Evolutionary conservation across 129 eudicot genomes (phyloP).

Genomic region (Kitagawia praeruptora): DNA sequence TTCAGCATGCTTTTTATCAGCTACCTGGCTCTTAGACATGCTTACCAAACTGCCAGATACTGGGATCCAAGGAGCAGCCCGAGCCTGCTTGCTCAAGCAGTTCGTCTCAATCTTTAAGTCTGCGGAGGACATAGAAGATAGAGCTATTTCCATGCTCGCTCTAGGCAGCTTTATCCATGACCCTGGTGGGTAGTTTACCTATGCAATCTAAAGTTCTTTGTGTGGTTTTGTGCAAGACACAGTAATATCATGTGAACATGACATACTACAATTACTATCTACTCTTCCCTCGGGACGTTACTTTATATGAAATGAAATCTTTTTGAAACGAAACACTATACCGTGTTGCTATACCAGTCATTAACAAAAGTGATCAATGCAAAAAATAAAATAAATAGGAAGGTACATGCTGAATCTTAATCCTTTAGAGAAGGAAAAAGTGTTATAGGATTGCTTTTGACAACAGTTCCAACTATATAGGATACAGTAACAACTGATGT

Average conservation of each 20-base stretch:
- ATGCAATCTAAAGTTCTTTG: neutral
- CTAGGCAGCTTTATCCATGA: constrained; percentile 57
- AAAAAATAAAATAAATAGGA: neutral
- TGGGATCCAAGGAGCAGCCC: constrained; percentile 56
- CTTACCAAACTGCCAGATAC: constrained; percentile 57
- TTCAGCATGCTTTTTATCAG: constrained; percentile 49
- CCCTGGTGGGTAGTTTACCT: constrained; percentile 36
- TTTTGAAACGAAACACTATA: too few species aligned
- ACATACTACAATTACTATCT: neutral
- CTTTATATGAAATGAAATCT: too few species aligned
- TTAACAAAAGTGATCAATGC: neutral
- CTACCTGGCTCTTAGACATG: constrained; percentile 72
- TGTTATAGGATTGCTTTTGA: too few species aligned
- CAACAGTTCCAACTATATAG: too few species aligned
- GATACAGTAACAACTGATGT: too few species aligned
- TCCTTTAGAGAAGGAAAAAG: too few species aligned
- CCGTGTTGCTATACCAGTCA: neutral
- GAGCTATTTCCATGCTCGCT: constrained; percentile 62
- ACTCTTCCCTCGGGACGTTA: neutral
- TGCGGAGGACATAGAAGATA: constrained; percentile 47
- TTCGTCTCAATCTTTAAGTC: constrained; percentile 61
- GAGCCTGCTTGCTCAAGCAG: constrained; percentile 58
- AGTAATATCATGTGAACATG: neutral
- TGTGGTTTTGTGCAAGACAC: neutral
- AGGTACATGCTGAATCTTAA: neutral